phyloP scores from a whole-genome alignment of 2,329 filamentous ascomycete genomes.

The Curvularia sp. region DNA sequence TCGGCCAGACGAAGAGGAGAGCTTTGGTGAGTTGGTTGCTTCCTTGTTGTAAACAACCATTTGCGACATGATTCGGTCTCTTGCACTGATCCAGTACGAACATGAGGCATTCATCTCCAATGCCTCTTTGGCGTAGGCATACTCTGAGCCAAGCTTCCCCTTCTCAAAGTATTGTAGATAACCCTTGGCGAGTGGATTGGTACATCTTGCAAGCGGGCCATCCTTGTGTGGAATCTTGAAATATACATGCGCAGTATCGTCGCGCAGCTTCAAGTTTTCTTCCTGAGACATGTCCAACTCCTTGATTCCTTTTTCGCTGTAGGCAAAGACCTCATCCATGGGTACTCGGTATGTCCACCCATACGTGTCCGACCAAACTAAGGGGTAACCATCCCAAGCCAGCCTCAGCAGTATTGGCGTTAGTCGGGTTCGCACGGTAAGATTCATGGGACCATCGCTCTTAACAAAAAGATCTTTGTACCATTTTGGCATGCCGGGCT shows the following conservation, averaged over 20 bases:
- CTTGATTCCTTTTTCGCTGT: conserved; percentile 74
- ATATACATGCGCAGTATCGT: conserved; percentile 73
- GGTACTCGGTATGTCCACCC: conserved; percentile 92
- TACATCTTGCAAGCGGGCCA: conserved; percentile 82
- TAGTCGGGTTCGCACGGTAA: conserved; percentile 87
- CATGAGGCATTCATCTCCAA: conserved; percentile 98
- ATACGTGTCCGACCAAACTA: conserved; percentile 91
- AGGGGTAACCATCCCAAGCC: conserved; percentile 85
- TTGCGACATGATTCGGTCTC: conserved; percentile 92
- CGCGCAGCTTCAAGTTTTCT: conserved; percentile 67
- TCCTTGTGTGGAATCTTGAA: conserved; percentile 98
- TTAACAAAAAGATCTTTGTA: conserved; percentile 88
- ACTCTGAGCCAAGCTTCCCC: conserved; percentile 86
- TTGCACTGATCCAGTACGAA: conserved; percentile 97
- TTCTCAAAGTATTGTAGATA: conserved; percentile 92
- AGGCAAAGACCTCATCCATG: conserved; percentile 66
- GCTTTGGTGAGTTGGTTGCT: conserved; percentile 27
- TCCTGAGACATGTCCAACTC: conserved; percentile 79
- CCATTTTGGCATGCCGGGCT: conserved; percentile 93
- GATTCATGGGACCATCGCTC: conserved; percentile 70
- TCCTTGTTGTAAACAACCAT: conserved; percentile 89
- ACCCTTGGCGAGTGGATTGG: conserved; percentile 86
- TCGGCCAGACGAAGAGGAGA: conserved; percentile 32
- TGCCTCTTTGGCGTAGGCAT: conserved; percentile 88
- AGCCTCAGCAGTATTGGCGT: conserved; percentile 84